phyloP scores from a whole-genome alignment of 441 rosid species.

The Croton setiger region DNA sequence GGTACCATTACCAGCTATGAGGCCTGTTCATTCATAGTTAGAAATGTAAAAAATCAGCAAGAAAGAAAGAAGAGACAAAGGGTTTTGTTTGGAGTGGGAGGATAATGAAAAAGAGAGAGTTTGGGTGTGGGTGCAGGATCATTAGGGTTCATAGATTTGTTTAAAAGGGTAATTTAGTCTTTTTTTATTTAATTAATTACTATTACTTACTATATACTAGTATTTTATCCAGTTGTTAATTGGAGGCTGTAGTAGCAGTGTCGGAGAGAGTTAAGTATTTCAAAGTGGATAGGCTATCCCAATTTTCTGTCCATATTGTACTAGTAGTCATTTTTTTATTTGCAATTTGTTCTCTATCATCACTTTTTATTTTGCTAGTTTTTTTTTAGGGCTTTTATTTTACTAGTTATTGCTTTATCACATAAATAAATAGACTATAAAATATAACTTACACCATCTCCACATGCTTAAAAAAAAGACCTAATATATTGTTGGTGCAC shows the following conservation, averaged over 20 bases:
- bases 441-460: no score
- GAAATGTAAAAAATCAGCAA: neutral
- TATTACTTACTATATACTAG: no score
- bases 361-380: no score
- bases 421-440: no score
- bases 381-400: no score
- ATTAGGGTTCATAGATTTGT: neutral
- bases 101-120: neutral
- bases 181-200: neutral
- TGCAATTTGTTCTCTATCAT: neutral
- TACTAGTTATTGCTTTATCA: no score
- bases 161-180: neutral
- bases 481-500: no score
- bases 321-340: neutral
- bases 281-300: neutral
- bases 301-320: neutral
- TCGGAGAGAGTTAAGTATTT: neutral
- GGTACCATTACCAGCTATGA: constrained; percentile 49
- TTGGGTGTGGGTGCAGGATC: neutral
- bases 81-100: neutral
- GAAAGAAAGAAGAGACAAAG: neutral
- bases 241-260: neutral
- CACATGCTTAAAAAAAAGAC: no score
- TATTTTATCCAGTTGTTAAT: neutral
- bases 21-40: constrained; percentile 65